These are phyloP conservation scores for Lathyrus oleraceus DNA, from an alignment of 306 rosid species.

Conservation along the genomic window DNA sequence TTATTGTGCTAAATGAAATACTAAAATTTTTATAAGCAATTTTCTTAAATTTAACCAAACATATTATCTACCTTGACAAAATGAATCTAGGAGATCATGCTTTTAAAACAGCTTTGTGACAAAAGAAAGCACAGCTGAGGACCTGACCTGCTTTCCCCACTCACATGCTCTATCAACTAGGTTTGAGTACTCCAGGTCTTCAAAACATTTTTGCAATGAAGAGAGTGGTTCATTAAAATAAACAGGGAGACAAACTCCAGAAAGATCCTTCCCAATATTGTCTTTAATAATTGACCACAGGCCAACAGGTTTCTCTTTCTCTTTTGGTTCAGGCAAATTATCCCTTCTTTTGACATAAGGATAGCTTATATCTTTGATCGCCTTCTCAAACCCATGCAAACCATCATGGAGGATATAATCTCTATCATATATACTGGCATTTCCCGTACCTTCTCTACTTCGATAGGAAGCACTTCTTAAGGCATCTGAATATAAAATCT, in stretches of 20 bases:
- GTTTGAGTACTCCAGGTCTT: slow-evolving; percentile 94
- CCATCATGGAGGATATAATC: slow-evolving; percentile 65
- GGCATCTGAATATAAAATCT: slow-evolving; percentile 75
- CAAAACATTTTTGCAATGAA: slow-evolving; percentile 96
- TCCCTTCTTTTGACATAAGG: slow-evolving; percentile 89
- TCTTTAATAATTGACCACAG: slow-evolving; percentile 99
- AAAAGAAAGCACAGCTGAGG: slow-evolving; percentile 50
- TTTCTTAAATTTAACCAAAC: slow-evolving; percentile 35
- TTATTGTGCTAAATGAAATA: slow-evolving; percentile 18
- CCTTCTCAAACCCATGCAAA: slow-evolving; percentile 61
- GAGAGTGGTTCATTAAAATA: slow-evolving; percentile 99
- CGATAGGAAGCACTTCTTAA: slow-evolving; percentile 90
- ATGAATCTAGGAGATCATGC: slow-evolving; percentile 45
- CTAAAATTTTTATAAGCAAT: slow-evolving; percentile 18
- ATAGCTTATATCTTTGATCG: slow-evolving; percentile 61
- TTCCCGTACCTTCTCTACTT: slow-evolving; percentile 77
- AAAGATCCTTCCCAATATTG: slow-evolving; percentile 96
- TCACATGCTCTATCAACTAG: slow-evolving; percentile 89
- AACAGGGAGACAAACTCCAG: slow-evolving; percentile 99
- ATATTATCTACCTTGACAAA: slow-evolving; percentile 46
- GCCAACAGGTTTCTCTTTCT: slow-evolving; percentile 87
- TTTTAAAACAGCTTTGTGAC: slow-evolving; percentile 51
- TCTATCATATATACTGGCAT: slow-evolving; percentile 56
- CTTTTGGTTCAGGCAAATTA: slow-evolving; percentile 90
- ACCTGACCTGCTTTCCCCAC: slow-evolving; percentile 98